Evolutionary conservation across 2,329 filamentous ascomycete genomes (phyloP), one percentile per base, ranked within the genome.

Genomic region (Sodiomyces alkalinus): DNA sequence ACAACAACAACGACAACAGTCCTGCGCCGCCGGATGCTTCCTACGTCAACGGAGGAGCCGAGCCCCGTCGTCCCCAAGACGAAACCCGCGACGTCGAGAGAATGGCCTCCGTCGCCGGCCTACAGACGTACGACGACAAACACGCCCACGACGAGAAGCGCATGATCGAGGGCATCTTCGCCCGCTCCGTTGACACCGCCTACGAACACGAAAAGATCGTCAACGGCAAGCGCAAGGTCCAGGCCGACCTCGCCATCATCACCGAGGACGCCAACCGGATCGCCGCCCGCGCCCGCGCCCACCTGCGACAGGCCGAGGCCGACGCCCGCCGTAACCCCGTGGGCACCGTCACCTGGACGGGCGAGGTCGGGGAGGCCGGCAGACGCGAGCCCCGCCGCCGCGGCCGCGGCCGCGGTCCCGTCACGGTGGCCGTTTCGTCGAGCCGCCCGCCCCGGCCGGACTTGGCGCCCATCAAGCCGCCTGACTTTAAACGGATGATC

Each of bases 181-280:
- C 85, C 1, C 74, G 76, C 22, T 80, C 82, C 3, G 80, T 96
- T 2, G 85, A 92, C 43, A 85, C 80, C n/a, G 82, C 86, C 0
- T 70, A 94, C 24, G 82, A 94, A 42, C 90, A 98, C 47, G 90
- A 96, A 39, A 71, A 83, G 29, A 92, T 96, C 42, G 70, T 96
- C 42, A 80, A 77, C 39, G 79, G 79, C 21, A 78, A 74, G 40
- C 70, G 71, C 28, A 73, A 73, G 31, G 58, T 81, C 12, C 67
- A 73, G 36, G 80, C 83, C 0, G 81, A 93, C 43, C 74, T 74
- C 4, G 68, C 68, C 15, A 77, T 92, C 39, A 73, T 94, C 26
- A 76, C 82, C 39, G 69, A 74, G 7, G 85, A 94, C 52, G 87
- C 87, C 1, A 76, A 78, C 42, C 69, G 73, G 20, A 72, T 92